Evolutionary conservation across 768 basidiomycete genomes (phyloP).

Genomic region (Baorangia bicolor): DNA sequence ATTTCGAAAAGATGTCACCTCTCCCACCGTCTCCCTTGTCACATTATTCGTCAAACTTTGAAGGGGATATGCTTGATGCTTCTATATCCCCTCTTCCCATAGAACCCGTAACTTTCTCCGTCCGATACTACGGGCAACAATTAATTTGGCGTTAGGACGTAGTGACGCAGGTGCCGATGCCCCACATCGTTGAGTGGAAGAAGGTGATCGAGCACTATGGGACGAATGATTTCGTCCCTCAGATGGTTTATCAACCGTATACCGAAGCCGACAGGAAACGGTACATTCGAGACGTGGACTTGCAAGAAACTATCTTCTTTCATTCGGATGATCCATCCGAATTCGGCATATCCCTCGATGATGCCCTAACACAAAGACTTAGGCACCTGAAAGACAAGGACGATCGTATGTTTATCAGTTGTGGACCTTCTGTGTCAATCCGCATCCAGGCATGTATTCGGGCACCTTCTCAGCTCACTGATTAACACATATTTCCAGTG

Average conservation of each 20-base stretch:
- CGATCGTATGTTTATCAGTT: slow-evolving; percentile 64
- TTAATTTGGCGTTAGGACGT: slow-evolving; percentile 20
- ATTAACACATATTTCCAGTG: slow-evolving; percentile 45
- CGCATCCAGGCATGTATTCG: slow-evolving; percentile 58
- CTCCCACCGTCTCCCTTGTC: slow-evolving; percentile 13
- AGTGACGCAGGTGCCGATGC: slow-evolving; percentile 18
- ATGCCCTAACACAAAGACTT: slow-evolving; percentile 62
- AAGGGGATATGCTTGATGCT: not conserved
- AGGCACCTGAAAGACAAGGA: slow-evolving; percentile 56
- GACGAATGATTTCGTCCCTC: slow-evolving; percentile 60
- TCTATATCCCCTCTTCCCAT: not conserved
- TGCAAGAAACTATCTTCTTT: slow-evolving; percentile 68
- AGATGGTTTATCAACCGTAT: slow-evolving; percentile 71
- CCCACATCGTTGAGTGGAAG: slow-evolving; percentile 31
- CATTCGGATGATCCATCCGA: slow-evolving; percentile 50
- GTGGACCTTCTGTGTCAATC: slow-evolving; percentile 80
- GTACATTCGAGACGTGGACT: slow-evolving; percentile 67
- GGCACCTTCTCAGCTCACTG: not conserved
- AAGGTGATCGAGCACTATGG: slow-evolving; percentile 16
- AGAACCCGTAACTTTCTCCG: slow-evolving; percentile 13
- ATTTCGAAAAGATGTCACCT: slow-evolving; percentile 5
- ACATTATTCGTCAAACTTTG: not conserved
- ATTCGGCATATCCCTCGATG: slow-evolving; percentile 60
- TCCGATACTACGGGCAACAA: not conserved
- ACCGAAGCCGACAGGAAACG: slow-evolving; percentile 75